phyloP scores from a whole-genome alignment of 768 basidiomycete genomes.

The Boletus tomentosulus region DNA sequence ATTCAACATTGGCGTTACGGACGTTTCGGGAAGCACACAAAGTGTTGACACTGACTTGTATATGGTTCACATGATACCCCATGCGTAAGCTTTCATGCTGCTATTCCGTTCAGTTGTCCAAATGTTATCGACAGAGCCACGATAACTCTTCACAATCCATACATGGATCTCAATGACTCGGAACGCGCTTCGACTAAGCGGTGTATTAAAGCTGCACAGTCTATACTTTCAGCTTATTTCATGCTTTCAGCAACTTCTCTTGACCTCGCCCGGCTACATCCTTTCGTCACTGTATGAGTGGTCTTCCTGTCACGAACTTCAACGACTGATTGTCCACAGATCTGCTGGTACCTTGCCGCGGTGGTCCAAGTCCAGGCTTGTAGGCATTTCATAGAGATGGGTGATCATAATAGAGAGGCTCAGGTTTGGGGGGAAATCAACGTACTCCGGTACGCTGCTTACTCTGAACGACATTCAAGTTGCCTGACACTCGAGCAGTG shows the following conservation, averaged over 20 bases:
- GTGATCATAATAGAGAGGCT: constrained; percentile 69
- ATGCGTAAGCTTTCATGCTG: constrained; percentile 55
- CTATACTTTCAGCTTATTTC: constrained; percentile 73
- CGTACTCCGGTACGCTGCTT: constrained; percentile 56
- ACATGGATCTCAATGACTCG: constrained; percentile 69
- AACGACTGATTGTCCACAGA: constrained; percentile 40
- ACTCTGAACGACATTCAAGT: neutral
- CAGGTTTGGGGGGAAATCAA: constrained; percentile 89
- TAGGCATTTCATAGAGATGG: constrained; percentile 79
- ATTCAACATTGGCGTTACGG: constrained; percentile 58
- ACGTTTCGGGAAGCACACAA: constrained; percentile 49
- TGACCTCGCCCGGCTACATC: constrained; percentile 75
- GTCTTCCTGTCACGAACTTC: constrained; percentile 5
- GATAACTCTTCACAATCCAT: constrained; percentile 83
- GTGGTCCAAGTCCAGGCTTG: constrained; percentile 84
- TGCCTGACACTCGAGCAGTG: constrained; percentile 39
- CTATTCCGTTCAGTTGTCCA: constrained; percentile 2
- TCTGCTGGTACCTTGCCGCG: constrained; percentile 89
- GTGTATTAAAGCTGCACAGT: constrained; percentile 71
- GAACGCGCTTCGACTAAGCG: constrained; percentile 61
- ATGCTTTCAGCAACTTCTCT: constrained; percentile 77
- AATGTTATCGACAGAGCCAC: constrained; percentile 53
- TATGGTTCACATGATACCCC: constrained; percentile 81
- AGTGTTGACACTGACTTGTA: constrained; percentile 79
- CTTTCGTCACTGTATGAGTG: constrained; percentile 68